These are phyloP conservation scores for Penicillium soppii DNA, from an alignment of 495 filamentous ascomycete genomes.

Conservation along the genomic window DNA sequence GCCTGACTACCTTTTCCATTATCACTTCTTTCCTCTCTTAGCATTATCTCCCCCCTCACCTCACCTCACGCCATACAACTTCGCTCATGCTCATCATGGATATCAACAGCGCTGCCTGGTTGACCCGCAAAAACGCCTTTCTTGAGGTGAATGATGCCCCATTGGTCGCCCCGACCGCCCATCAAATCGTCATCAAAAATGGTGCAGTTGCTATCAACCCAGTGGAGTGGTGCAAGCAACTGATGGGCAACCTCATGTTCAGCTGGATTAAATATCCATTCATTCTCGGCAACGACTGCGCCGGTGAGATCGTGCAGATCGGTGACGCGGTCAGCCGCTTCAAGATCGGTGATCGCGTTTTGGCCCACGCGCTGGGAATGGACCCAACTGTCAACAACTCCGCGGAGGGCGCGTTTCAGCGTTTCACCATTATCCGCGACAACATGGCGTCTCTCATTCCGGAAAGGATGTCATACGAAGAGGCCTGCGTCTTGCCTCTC, in stretches of 20 bases:
- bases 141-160: background rate
- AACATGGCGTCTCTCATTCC: constrained; percentile 22
- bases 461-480: constrained; percentile 29
- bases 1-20: too few relatives aligned
- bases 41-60: background rate
- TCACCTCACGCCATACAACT: too few relatives aligned
- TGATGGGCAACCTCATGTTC: constrained; percentile 15
- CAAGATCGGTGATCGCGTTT: constrained; percentile 23
- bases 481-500: constrained; percentile 47
- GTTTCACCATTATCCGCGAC: constrained; percentile 34
- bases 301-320: constrained; percentile 53
- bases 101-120: constrained; percentile 9
- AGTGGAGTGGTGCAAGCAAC: constrained; percentile 48
- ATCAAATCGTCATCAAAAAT: constrained; percentile 41
- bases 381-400: background rate
- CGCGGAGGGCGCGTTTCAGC: constrained; percentile 29
- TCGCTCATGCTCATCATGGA: background rate
- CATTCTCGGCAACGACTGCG: constrained; percentile 54
- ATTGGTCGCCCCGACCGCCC: background rate
- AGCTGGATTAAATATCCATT: constrained; percentile 41
- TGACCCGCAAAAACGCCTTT: background rate
- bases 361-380: constrained; percentile 6
- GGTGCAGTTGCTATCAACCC: constrained; percentile 46
- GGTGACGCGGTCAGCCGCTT: constrained; percentile 31
- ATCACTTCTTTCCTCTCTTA: background rate